Base-by-base conservation (phyloP, 2,329 filamentous ascomycete species). In the Phyllosticta citrichinensis region DNA sequence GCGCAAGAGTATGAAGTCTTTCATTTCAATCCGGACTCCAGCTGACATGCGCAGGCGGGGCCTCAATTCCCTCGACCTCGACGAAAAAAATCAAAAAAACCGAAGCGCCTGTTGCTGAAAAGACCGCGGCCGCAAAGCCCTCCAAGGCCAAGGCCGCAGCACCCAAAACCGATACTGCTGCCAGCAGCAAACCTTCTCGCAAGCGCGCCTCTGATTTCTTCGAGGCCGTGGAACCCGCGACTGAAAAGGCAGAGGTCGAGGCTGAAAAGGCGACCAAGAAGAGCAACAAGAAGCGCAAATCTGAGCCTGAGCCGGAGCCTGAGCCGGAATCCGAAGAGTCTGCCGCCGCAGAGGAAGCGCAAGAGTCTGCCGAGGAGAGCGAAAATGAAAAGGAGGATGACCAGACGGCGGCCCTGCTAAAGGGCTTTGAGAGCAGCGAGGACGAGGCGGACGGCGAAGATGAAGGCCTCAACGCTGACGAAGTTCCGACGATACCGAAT, bases 371-470 rank as follows among this genome's bases (percentile, higher is more conserved):
- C 14, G 65, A 68, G 11, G 65, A 62, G 19, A 67, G 54, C 65
- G 63, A 33, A 8, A 71, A 74, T 14, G 71, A 71, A 30, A 68
- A 68, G 40, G 69, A 70, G 20, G 76, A 77, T 50, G 77, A 80
- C 66, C 78, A 80, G 66, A 80, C 78, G 30, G 76, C 76, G n/a
- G 78, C 76, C 8, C 72, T 81, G 19, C 75, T 81, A 25, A 77
- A 77, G 63, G 79, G 79, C 59, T 81, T 81, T 67, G 77, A 78
- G 58, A 77, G 74, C 68, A 76, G 75, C 62, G 70, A 63, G n/a
- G 71, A 77, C 56, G 75, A 77, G 57, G 71, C 72, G 19, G 74
- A 75, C 6, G 66, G 66, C 5, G 74, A 73, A 12, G 73, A 72
- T 9, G 73, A 74, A 55, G 72, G 71, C 19, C 69, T 74, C 33